Conservation (phyloP, 78 protist species). For the Dictyostelium capitatum region DNA sequence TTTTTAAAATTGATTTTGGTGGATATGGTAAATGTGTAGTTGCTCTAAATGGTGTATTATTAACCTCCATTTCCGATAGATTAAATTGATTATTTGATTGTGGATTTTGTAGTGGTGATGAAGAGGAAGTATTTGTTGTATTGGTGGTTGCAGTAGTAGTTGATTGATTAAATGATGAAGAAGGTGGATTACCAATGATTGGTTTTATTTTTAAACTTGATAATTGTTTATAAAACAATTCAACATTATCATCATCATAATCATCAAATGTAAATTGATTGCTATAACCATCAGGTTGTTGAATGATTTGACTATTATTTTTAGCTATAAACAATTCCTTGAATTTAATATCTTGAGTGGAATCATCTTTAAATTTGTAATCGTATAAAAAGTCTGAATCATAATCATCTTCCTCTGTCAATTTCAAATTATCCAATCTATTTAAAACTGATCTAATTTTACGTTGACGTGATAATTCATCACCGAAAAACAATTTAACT, state of each 20-base stretch:
- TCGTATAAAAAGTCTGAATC: constrained; percentile 4
- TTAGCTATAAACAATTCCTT: not conserved
- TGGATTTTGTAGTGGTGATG: not conserved
- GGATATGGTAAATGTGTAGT: not conserved
- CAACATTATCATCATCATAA: constrained; percentile 25
- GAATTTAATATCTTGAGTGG: not conserved
- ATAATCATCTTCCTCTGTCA: not conserved
- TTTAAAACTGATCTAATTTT: not conserved
- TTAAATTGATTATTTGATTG: not conserved
- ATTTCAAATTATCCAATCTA: not conserved
- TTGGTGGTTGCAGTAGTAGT: not conserved
- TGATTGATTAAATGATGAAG: not conserved
- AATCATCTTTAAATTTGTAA: constrained; percentile 21
- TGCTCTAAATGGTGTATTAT: constrained; percentile 21
- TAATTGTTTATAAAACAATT: constrained; percentile 27
- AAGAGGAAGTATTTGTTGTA: not conserved
- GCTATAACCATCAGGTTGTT: not conserved
- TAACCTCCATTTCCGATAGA: not conserved
- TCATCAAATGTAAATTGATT: not conserved
- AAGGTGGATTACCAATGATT: constrained; percentile 49
- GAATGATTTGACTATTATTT: not conserved
- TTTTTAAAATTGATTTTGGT: constrained; percentile 25
- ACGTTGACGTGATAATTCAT: constrained; percentile 65
- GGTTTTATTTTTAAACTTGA: constrained; percentile 37
- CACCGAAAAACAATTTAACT: constrained; percentile 60